Evolutionary conservation across 176 grass and related monocot species (phyloP), one percentile per base, ranked within the genome.

Genomic region (Musa schizocarpa): DNA sequence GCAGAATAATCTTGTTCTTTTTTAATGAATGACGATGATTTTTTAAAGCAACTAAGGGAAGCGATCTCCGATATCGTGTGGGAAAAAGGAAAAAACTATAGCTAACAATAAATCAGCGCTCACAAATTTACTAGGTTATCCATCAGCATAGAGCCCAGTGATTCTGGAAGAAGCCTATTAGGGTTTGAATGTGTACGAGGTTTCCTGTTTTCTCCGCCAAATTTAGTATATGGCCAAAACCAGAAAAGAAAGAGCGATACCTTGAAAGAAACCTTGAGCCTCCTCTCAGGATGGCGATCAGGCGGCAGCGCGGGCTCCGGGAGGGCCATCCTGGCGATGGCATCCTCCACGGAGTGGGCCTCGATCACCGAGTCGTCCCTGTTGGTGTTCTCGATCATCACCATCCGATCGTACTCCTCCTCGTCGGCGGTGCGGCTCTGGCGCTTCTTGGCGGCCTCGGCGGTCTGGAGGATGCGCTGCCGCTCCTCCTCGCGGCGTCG

Each of bases 351-450:
- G 0, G 88, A 88, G 13, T 86, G 88, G 0, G 95, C 95, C 82
- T 99, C 95, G 65, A 99, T 91, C 80, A 99, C 19, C 26, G 88
- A 99, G 75, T 99, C 95, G 53, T 99, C 90, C 70, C 95, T 85
- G 78, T 99, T 99, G 69, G 95, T 99, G 73, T 99, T 99, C 34
- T 79, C 81, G 54, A 94, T 91, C 53, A 99, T 79, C 49, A 99
- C 95, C 57, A 89, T 82, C 69, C 83, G 76, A 78, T 94, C 86
- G 54, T 99, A 99, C 81, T 94, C 95, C 78, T 99, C 91, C 84
- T 99, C 95, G 27, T 84, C 86, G 51, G 86, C 88, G 70, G 82
- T 68, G 54, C 95, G 88, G 20, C 57, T 87, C 80, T 89, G 84
- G 63, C 82, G 86, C 78, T 94, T 99, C 80, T 88, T 93, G 8